Base-by-base conservation (phyloP, 176 grass and related monocot species). In the Aegilops speltoides region DNA sequence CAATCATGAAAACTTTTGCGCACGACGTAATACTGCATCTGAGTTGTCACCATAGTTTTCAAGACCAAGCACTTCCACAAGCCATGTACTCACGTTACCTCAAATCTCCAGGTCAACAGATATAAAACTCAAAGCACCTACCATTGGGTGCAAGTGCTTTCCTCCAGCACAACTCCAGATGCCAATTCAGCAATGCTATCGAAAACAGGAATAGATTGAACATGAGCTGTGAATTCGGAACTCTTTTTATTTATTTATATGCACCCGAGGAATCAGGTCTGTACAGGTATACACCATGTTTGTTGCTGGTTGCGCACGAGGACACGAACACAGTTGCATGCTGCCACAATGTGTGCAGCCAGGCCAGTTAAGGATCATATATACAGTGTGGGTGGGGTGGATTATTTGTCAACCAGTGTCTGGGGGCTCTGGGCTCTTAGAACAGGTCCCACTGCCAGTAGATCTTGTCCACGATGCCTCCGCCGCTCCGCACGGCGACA, bases 361-460 rank as follows among this genome's bases (percentile, higher is more conserved):
- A 88, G 81, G 46, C 26, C n/a, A 86, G 81, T 87, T 59, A 88
- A 43, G 24, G 54, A 59, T 59, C 33, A 23, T 90, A 93, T 93
- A 71, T 90, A 95, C 93, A 95, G 6, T 29, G 24, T 57, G 3
- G 24, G 79, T 67, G 29, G 15, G 29, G 31, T 79, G 56, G 79
- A 80, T 87, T 82, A 5, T 81, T 73, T 71, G 88, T 92, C 80
- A 59, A 59, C 54, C 54, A 90, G 68, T 45, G 68, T 33, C 70
- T 80, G 13, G 37, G 9, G 50, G n/a, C 25, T 68, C 43, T 36
- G 64, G 40, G 73, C 67, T 68, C 84, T 86, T 92, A 96, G 82
- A 98, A 86, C 12, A 98, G 88, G 86, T 96, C 92, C 97, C 94
- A 98, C 72, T 98, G 97, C 97, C 97, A 98, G 70, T 96, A 98